A percentile compares a stretch with the other conserved stretches of the same genome.
phyloP scores from a whole-genome alignment of 352 stramenopile species.

The Globisporangium nodosum region DNA sequence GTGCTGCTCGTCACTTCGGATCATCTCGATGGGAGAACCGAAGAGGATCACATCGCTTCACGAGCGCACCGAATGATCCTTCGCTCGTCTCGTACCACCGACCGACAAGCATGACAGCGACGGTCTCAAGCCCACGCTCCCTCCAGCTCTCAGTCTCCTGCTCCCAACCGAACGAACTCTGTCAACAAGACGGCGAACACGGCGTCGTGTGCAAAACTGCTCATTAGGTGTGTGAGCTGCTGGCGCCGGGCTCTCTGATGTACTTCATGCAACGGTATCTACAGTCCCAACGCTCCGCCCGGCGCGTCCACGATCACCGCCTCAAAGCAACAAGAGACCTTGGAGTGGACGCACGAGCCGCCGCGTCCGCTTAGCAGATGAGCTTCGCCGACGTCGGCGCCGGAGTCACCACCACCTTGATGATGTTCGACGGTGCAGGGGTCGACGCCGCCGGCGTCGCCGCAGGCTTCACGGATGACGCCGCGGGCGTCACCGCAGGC shows the following conservation, averaged over 20 bases:
- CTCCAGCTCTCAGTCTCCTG: too few species aligned
- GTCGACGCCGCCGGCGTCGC: slow-evolving; percentile 8
- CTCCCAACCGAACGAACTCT: too few species aligned
- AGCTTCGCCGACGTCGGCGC: slow-evolving; percentile 15
- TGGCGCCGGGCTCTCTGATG: neutral
- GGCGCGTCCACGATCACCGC: too few species aligned
- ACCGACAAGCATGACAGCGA: too few species aligned
- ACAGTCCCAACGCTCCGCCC: neutral
- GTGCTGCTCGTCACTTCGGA: neutral
- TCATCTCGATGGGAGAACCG: neutral
- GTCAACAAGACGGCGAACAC: neutral
- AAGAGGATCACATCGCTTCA: too few species aligned
- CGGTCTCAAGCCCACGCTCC: too few species aligned
- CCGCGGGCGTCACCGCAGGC: slow-evolving; percentile 6
- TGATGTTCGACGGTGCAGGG: slow-evolving; percentile 1
- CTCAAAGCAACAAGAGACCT: too few species aligned
- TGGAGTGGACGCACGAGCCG: neutral
- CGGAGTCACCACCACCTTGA: slow-evolving; percentile 3
- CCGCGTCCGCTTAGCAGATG: slow-evolving; percentile 10
- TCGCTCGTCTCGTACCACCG: too few species aligned
- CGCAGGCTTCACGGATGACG: slow-evolving; percentile 6
- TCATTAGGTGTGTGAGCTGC: neutral
- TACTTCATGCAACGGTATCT: neutral
- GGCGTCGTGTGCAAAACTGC: neutral
- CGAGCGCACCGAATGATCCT: too few species aligned